These are phyloP conservation scores for Spirogloea muscicola DNA, from an alignment of 139 green algal genomes.

Conservation along the genomic window DNA sequence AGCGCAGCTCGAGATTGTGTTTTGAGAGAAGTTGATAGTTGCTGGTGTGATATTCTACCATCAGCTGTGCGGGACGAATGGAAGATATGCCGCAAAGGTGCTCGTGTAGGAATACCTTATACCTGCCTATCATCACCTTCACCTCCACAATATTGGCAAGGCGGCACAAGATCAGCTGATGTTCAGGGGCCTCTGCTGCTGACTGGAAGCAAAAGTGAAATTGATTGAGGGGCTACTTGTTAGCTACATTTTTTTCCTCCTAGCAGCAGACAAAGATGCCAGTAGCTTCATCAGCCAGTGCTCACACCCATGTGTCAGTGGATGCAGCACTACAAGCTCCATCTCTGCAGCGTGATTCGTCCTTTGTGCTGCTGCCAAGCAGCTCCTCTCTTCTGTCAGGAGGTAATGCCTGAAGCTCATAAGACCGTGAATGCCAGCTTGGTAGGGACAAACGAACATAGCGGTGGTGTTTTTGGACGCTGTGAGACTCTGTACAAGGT, in stretches of 20 bases:
- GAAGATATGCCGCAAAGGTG: slow-evolving; percentile 30
- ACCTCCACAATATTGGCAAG: not conserved
- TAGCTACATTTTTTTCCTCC: not conserved
- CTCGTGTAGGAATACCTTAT: not conserved
- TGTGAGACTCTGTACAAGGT: too few species aligned
- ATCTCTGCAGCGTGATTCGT: slow-evolving; percentile 40
- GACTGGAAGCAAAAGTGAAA: not conserved
- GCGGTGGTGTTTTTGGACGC: too few species aligned
- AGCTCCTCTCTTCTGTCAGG: not conserved
- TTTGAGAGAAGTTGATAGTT: slow-evolving; percentile 9
- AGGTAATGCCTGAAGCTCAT: not conserved
- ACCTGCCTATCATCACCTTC: not conserved
- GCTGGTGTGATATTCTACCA: slow-evolving; percentile 42
- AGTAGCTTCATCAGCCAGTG: not conserved
- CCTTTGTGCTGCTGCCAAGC: slow-evolving; percentile 36
- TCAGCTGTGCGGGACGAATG: slow-evolving; percentile 29
- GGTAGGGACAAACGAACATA: not conserved
- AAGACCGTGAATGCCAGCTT: not conserved
- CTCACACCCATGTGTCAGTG: too few species aligned
- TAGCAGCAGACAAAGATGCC: not conserved
- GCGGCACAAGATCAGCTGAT: not conserved
- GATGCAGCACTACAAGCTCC: slow-evolving; percentile 34
- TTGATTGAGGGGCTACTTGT: not conserved
- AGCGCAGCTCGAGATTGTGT: not conserved
- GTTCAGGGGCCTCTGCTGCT: not conserved